Conservation (phyloP, 116 monocot species). For the Phalaenopsis hybrid region DNA sequence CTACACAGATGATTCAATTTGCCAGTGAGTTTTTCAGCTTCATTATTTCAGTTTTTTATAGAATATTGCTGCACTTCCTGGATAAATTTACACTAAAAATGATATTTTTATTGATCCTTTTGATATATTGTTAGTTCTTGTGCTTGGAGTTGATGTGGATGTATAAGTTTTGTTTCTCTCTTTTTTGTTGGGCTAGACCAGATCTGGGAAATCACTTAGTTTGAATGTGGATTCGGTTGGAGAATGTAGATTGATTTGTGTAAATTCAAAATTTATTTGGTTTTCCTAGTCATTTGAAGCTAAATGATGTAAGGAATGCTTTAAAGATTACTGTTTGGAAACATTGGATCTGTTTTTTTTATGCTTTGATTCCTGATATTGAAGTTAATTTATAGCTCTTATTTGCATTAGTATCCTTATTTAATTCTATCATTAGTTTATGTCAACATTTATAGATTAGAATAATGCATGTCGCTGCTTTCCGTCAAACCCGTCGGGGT, state of each 20-base stretch:
- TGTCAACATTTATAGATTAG: background rate
- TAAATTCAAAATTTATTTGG: background rate
- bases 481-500: background rate
- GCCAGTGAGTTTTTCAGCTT: slow-evolving; percentile 27
- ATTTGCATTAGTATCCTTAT: background rate
- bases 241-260: background rate
- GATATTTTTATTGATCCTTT: too few species aligned
- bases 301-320: background rate
- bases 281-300: background rate
- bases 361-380: background rate
- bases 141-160: background rate
- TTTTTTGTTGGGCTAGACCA: background rate
- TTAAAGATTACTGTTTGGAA: background rate
- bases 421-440: background rate
- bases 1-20: slow-evolving; percentile 70
- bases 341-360: background rate
- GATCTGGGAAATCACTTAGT: background rate
- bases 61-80: background rate
- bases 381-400: background rate
- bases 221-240: background rate
- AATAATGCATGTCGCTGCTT: background rate
- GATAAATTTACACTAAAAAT: background rate
- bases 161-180: background rate
- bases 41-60: background rate
- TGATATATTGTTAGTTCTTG: background rate